Evolutionary conservation across 371 early-diverging fungal genomes (phyloP).

Genomic region (Aphelidium insulamus): DNA sequence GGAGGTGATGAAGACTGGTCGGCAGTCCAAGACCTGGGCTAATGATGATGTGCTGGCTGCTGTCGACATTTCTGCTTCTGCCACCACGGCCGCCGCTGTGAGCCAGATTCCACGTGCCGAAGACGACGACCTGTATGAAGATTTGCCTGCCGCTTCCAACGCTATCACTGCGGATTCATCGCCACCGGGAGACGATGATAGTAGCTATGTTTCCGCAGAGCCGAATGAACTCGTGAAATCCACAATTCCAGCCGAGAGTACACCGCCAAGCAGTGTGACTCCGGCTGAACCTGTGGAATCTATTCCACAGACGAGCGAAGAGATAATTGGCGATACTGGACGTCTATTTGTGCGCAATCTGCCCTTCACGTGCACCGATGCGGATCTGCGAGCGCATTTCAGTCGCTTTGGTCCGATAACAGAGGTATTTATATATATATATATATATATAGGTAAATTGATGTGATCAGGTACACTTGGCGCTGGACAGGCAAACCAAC

Average conservation of each 20-base stretch:
- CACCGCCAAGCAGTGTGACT: neutral
- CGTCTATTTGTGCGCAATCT: slow-evolving; percentile 81
- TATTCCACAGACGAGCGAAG: slow-evolving; percentile 8
- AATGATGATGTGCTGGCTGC: slow-evolving; percentile 49
- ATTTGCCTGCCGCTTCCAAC: slow-evolving; percentile 22
- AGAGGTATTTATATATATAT: slow-evolving; percentile 24
- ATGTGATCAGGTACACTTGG: slow-evolving; percentile 47
- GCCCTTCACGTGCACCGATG: slow-evolving; percentile 64
- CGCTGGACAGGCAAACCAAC: slow-evolving; percentile 72
- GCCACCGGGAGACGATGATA: too few species aligned
- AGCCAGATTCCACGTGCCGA: too few species aligned
- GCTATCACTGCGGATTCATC: too few species aligned
- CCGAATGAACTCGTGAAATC: slow-evolving; percentile 7
- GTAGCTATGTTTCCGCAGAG: too few species aligned
- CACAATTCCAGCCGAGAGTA: slow-evolving; percentile 2
- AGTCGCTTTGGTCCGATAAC: slow-evolving; percentile 67
- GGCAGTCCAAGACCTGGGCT: slow-evolving; percentile 64
- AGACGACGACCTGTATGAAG: slow-evolving; percentile 47
- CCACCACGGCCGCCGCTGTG: slow-evolving; percentile 1
- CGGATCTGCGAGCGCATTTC: slow-evolving; percentile 56
- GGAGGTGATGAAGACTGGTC: slow-evolving; percentile 66
- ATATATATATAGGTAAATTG: neutral
- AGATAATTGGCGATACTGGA: slow-evolving; percentile 73
- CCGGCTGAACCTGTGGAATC: neutral
- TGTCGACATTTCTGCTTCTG: neutral